Conservation (phyloP, 345 rosid genomes). For the Sonneratia caseolaris region DNA sequence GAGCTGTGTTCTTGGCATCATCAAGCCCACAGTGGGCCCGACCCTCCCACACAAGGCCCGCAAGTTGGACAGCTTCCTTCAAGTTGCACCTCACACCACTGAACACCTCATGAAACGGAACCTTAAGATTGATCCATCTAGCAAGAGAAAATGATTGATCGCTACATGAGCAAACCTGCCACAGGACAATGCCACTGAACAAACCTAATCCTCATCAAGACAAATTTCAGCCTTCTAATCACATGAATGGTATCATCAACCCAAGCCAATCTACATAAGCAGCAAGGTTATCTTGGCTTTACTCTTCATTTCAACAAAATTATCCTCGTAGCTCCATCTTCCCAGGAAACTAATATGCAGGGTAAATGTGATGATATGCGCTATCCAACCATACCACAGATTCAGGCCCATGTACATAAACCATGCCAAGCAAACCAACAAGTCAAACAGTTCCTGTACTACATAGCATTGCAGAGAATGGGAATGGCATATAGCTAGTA, state of each 20-base stretch:
- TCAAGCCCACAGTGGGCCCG: conserved; percentile 46
- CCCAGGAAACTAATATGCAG: too few species aligned
- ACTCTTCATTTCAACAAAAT: too few species aligned
- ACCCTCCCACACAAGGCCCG: conserved; percentile 46
- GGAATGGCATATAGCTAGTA: background rate
- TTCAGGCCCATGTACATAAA: background rate
- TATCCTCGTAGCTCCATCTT: too few species aligned
- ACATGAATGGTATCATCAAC: background rate
- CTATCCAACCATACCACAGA: background rate
- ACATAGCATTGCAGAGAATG: background rate
- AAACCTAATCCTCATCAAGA: background rate
- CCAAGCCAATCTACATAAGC: background rate
- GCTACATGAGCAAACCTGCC: background rate
- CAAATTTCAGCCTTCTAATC: background rate
- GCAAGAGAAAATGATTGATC: background rate
- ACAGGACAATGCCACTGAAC: background rate
- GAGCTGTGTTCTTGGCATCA: conserved; percentile 52
- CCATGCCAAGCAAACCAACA: background rate
- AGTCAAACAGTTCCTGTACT: background rate
- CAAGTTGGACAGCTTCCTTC: conserved; percentile 40
- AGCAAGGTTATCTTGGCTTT: too few species aligned
- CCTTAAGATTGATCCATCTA: conserved; percentile 53
- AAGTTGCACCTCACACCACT: conserved; percentile 33
- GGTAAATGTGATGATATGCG: background rate
- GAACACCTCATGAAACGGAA: conserved; percentile 39